phyloP scores from a whole-genome alignment of 805 yeast genomes.

The Ogataea trehalophila region DNA sequence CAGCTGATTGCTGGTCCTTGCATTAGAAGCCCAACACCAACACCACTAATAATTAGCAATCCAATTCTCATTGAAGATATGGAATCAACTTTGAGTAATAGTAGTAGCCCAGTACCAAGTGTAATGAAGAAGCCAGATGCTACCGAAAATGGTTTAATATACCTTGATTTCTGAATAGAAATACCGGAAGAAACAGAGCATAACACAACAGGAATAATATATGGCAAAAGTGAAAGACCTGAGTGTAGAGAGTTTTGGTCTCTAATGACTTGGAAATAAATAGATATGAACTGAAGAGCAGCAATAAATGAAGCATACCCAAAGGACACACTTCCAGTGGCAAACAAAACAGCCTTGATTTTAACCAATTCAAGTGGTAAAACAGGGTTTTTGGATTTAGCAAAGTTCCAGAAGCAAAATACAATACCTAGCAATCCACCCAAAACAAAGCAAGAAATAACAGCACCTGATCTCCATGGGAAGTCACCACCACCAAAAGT shows the following conservation, averaged over 20 bases:
- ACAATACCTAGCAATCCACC: conserved; percentile 36
- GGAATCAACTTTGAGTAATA: conserved; percentile 38
- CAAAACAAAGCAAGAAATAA: conserved; percentile 42
- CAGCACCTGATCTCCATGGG: conserved; percentile 51
- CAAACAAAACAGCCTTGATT: conserved; percentile 33
- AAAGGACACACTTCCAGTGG: conserved; percentile 33
- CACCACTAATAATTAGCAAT: conserved; percentile 40
- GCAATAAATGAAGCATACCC: conserved; percentile 39
- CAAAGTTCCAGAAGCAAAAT: conserved; percentile 39
- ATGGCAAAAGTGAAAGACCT: conserved; percentile 42
- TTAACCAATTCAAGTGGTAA: conserved; percentile 36
- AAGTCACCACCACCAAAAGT: conserved; percentile 51
- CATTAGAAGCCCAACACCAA: conserved; percentile 39
- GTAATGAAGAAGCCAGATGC: conserved; percentile 33
- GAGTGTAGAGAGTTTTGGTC: conserved; percentile 38
- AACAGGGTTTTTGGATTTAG: conserved; percentile 41
- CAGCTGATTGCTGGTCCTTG: conserved; percentile 40
- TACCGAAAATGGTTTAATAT: conserved; percentile 38
- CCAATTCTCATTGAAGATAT: conserved; percentile 36
- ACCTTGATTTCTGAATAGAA: conserved; percentile 33
- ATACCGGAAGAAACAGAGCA: conserved; percentile 36
- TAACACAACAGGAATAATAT: conserved; percentile 37
- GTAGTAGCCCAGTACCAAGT: conserved; percentile 41
- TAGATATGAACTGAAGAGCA: conserved; percentile 31
- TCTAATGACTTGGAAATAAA: conserved; percentile 47